Evolutionary conservation across 208 protist genomes (phyloP).

Genomic region (Phytomonas francai): DNA sequence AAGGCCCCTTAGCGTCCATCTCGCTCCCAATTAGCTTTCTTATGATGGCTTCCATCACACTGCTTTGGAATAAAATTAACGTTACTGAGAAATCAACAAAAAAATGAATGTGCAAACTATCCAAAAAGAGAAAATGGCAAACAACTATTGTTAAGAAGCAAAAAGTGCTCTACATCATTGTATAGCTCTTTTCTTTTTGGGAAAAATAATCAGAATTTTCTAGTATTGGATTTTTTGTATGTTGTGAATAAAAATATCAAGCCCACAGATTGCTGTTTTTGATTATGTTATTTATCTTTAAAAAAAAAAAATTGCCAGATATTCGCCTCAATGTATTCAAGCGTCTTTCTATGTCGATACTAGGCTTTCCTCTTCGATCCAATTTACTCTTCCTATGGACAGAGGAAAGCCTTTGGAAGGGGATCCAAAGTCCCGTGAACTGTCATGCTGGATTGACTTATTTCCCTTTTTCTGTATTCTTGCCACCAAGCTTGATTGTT

Average conservation of each 20-base stretch:
- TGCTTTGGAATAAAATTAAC: neutral
- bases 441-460: too few relatives aligned
- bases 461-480: too few relatives aligned
- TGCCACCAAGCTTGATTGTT: too few relatives aligned
- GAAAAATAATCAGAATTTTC: neutral
- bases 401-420: too few relatives aligned
- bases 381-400: too few relatives aligned
- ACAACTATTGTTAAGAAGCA: neutral
- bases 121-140: neutral
- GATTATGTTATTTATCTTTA: too few relatives aligned
- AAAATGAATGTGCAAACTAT: neutral
- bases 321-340: too few relatives aligned
- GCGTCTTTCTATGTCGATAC: too few relatives aligned
- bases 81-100: neutral
- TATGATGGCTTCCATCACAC: neutral
- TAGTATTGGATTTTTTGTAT: neutral
- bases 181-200: constrained; percentile 6
- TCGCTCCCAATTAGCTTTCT: neutral
- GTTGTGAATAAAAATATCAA: neutral
- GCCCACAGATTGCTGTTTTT: too few relatives aligned
- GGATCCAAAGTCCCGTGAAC: too few relatives aligned
- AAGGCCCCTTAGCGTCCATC: neutral
- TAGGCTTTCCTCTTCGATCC: too few relatives aligned
- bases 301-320: constrained; percentile 8
- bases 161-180: neutral